Evolutionary conservation across 768 basidiomycete genomes (phyloP).

Genomic region (Panaeolus papilionaceus): DNA sequence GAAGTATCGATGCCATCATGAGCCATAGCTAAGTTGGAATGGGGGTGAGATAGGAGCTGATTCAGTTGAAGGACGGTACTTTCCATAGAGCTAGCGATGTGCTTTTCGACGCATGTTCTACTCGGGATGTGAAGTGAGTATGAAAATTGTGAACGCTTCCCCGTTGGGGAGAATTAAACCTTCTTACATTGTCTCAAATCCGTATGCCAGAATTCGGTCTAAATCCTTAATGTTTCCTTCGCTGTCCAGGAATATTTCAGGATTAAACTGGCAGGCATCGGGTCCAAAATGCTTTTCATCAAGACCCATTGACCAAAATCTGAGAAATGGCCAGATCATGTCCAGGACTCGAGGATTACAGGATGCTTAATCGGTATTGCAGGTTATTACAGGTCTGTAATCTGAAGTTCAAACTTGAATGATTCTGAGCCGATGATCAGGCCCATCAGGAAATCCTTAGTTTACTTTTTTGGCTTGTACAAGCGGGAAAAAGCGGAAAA

Average conservation of each 20-base stretch:
- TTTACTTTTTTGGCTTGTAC: too few relatives aligned
- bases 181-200: slow-evolving; percentile 20
- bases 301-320: slow-evolving; percentile 33
- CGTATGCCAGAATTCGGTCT: slow-evolving; percentile 18
- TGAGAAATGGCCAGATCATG: too few relatives aligned
- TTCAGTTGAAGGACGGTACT: slow-evolving; percentile 20
- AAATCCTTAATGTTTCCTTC: slow-evolving; percentile 22
- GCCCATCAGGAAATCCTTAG: too few relatives aligned
- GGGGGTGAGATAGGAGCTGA: slow-evolving; percentile 15
- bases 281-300: slow-evolving; percentile 36
- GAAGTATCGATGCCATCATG: slow-evolving; percentile 16
- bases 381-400: too few relatives aligned
- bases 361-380: too few relatives aligned
- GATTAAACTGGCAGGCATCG: slow-evolving; percentile 34
- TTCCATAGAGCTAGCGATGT: slow-evolving; percentile 17
- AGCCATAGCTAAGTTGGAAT: slow-evolving; percentile 16
- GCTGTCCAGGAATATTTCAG: slow-evolving; percentile 34
- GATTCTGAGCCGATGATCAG: too few relatives aligned
- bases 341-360: too few relatives aligned
- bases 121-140: slow-evolving; percentile 12
- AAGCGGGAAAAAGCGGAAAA: too few relatives aligned
- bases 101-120: slow-evolving; percentile 20
- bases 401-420: too few relatives aligned
- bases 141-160: slow-evolving; percentile 5
- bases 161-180: slow-evolving; percentile 5